A percentile compares a stretch with the other conserved stretches of the same genome.
Conservation (phyloP, 306 rosid genomes). For the Gastrolobium villosum region DNA sequence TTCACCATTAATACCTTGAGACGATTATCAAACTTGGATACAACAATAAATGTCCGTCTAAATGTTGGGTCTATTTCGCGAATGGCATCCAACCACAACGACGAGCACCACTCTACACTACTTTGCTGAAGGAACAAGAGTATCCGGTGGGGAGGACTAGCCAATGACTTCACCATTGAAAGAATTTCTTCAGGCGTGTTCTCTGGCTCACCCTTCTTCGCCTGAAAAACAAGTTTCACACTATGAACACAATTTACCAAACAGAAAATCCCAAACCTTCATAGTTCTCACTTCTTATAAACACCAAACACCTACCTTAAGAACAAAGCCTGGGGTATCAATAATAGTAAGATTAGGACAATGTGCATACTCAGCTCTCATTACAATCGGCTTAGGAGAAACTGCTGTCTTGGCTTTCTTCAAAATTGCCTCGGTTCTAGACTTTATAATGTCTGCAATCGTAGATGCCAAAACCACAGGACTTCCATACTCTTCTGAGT, state of each 20-base stretch:
- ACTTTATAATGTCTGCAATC: slow-evolving; percentile 86
- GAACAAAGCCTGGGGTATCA: slow-evolving; percentile 99
- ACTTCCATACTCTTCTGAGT: slow-evolving; percentile 92
- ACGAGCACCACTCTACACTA: slow-evolving; percentile 99
- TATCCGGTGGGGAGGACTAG: slow-evolving; percentile 93
- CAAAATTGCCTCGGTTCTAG: slow-evolving; percentile 82
- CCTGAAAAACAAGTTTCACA: slow-evolving; percentile 59
- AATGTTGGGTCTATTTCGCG: slow-evolving; percentile 92
- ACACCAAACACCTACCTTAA: slow-evolving; percentile 66
- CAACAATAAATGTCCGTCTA: slow-evolving; percentile 83
- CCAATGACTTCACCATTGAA: slow-evolving; percentile 93
- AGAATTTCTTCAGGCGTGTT: slow-evolving; percentile 94
- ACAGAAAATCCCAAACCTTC: slow-evolving; percentile 12
- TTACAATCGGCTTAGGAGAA: slow-evolving; percentile 91
- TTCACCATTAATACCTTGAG: slow-evolving; percentile 70
- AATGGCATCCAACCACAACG: slow-evolving; percentile 89
- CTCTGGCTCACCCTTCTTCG: slow-evolving; percentile 97
- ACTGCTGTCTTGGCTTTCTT: slow-evolving; percentile 83
- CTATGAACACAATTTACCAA: slow-evolving; percentile 6
- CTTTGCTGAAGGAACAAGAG: slow-evolving; percentile 96
- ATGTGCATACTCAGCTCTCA: slow-evolving; percentile 96
- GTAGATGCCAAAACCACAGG: slow-evolving; percentile 79
- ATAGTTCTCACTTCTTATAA: not conserved
- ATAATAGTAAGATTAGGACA: slow-evolving; percentile 96
- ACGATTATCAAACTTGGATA: slow-evolving; percentile 98